Evolutionary conservation across 441 rosid species (phyloP), one percentile per base, ranked within the genome.

Genomic region (Sinapis alba): DNA sequence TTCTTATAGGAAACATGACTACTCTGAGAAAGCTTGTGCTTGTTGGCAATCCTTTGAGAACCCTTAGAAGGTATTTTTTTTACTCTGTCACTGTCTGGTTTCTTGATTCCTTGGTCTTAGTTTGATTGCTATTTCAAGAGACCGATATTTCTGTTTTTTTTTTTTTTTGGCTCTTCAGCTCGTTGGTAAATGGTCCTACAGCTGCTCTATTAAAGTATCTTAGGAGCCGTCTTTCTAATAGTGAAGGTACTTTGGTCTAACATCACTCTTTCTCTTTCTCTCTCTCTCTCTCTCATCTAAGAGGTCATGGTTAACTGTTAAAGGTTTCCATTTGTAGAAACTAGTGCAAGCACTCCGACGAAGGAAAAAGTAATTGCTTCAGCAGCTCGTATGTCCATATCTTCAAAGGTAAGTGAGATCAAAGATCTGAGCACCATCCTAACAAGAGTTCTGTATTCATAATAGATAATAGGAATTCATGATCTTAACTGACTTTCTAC

Each of bases 171-270:
- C 61, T 59, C 58, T 62, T 74, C 89, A 95, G 99, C 84, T 76
- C 99, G 36, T 73, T 95, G 86, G 97, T 95, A 68, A 84, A 90
- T 75, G 99, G 99, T 74, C 97, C 99, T 36, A 89, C 99, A 47
- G 81, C 90, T 84, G 84, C 95, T 64, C 87, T 95, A 76, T 67
- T 95, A 87, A 89, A 78, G 86, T 86, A 82, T 82, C 97, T 95
- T 77, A 85, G 89, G 72, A 89, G 97, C 80, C 91, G 94, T 79
- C 88, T 92, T 67, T 85, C 96, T 50, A 93, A 85, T 73, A 65
- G 68, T 83, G 97, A 88, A 84, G 98, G 97, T 88, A 74, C 21
- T 51, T 75, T 71, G n/a, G 28, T 80, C 34, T 23, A 50, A 53
- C 26, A n/a, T 54, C 59, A 54, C 58, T 34, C 60, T 47, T 50